Base-by-base conservation (phyloP, 2,329 filamentous ascomycete species). In the Penicillium sp. region DNA sequence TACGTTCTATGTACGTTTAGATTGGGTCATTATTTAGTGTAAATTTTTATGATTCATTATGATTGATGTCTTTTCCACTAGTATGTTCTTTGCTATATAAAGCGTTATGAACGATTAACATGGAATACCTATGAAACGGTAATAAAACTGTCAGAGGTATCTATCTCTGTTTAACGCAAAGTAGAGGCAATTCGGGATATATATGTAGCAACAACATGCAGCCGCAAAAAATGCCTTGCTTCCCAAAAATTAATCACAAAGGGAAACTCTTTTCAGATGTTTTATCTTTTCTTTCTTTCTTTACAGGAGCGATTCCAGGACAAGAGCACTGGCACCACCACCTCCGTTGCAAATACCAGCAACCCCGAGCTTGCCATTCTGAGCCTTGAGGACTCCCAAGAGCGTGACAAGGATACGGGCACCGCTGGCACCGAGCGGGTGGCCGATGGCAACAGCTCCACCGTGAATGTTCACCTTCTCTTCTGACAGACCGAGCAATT, bases 261-360 rank as follows among this genome's bases (percentile, higher is more conserved):
- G 12, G 33, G 33, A 38, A 11, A 38, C 3, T 38, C 16, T 35
- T 23, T 20, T n/a, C 24, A 8, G 21, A 26, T 21, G 30, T 24
- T 28, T 20, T 16, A 30, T 58, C 60, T 61, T 64, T 60, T 52
- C 59, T 62, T 55, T 40, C 63, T 60, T 62, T 46, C 24, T 62
- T 68, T 68, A 77, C 56, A 72, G 67, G 61, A 79, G 64, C 47
- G 70, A 74, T 81, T 99, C 94, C 68, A 99, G 85, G 61, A 99
- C 90, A 64, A 99, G 79, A 58, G 94, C 94, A 68, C 90, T 96
- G 59, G 94, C 94, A 72, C 94, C 94, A 66, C 94, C 94, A 57
- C 94, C 94, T 63, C 94, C 94, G 75, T 99, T 99, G 85, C 94
- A 99, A 71, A 99, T 97, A 69, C 90, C 94, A 40, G 90, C 93